phyloP scores from a whole-genome alignment of 805 yeast genomes.

The Zygotorulaspora sp. region DNA sequence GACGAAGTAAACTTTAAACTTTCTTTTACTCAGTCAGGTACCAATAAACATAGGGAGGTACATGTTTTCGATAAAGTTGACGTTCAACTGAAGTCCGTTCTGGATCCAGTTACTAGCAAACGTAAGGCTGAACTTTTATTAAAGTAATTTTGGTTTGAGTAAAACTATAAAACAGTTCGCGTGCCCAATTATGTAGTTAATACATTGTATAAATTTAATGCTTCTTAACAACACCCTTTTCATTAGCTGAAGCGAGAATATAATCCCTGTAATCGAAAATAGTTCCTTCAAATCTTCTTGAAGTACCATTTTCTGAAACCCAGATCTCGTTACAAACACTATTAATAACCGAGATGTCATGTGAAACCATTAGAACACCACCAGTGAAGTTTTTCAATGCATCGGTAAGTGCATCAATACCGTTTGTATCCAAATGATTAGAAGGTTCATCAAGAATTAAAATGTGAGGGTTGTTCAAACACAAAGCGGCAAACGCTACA shows the following conservation, averaged over 20 bases:
- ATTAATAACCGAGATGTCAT: conserved; percentile 89
- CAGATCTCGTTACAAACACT: conserved; percentile 90
- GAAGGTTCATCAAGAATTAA: conserved; percentile 95
- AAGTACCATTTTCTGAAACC: conserved; percentile 87
- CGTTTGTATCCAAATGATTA: conserved; percentile 96
- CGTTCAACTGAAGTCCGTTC: conserved; percentile 74
- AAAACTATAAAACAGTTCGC: too few species aligned
- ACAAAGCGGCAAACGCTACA: conserved; percentile 95
- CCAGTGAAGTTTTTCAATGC: conserved; percentile 87
- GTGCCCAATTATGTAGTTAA: conserved; percentile 1
- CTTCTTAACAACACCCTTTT: conserved; percentile 84
- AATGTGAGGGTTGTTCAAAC: conserved; percentile 86
- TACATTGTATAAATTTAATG: conserved; percentile 43
- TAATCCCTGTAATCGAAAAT: conserved; percentile 88
- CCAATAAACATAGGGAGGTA: conserved; percentile 45
- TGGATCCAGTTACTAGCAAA: conserved; percentile 87
- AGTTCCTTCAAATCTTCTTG: conserved; percentile 70
- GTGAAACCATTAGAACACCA: conserved; percentile 96
- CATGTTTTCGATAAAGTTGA: conserved; percentile 80
- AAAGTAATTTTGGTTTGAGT: too few species aligned
- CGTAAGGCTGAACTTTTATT: conserved; percentile 78
- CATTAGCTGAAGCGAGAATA: conserved; percentile 71
- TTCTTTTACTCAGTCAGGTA: conserved; percentile 46
- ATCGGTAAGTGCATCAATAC: conserved; percentile 90
- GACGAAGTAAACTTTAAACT: conserved; percentile 77